Conservation (phyloP, 345 rosid species). For the Hibiscus tridactylites region DNA sequence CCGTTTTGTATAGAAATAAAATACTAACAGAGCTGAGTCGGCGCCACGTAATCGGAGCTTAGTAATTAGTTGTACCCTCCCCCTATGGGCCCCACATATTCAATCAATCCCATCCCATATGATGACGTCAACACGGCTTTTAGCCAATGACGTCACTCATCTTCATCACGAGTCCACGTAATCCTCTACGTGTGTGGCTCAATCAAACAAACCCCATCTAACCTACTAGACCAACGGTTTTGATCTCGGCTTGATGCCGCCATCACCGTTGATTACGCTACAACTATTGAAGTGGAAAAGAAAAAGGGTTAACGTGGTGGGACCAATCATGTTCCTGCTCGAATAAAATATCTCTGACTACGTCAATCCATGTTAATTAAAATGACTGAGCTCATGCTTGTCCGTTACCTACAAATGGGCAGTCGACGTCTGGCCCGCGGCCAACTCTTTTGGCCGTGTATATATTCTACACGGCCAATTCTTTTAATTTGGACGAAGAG, state of each 20-base stretch:
- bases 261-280: background rate
- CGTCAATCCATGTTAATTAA: background rate
- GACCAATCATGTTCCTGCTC: background rate
- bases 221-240: background rate
- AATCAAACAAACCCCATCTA: background rate
- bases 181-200: background rate
- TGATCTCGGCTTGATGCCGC: background rate
- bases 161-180: background rate
- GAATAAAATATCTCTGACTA: background rate
- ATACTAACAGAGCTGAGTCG: background rate
- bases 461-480: too few species aligned
- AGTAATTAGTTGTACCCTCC: background rate
- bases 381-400: background rate
- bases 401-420: background rate
- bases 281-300: too few species aligned
- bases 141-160: background rate
- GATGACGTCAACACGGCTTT: conserved; percentile 21
- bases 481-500: too few species aligned
- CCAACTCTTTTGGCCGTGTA: background rate
- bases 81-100: background rate
- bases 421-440: background rate
- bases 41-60: background rate
- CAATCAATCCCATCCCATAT: background rate
- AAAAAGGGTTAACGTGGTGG: too few species aligned
- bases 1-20: background rate